Conservation (phyloP, 2,329 filamentous ascomycete species). For the Arthroderma sp. region DNA sequence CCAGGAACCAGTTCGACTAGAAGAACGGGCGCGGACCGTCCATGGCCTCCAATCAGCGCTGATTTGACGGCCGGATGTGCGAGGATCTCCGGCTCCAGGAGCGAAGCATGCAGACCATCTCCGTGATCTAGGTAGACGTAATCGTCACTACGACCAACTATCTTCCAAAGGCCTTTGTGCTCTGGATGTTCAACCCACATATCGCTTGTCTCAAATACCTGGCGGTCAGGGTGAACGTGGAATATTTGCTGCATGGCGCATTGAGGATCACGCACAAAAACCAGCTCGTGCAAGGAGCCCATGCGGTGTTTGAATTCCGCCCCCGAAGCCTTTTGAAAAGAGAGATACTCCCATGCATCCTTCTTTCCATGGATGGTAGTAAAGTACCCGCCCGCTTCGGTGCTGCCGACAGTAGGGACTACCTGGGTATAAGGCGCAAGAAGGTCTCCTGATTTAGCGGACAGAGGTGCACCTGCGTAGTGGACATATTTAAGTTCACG, state of each 20-base stretch:
- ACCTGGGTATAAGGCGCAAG: not conserved
- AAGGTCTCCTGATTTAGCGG: not conserved
- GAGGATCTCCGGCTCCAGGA: not conserved
- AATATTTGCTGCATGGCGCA: slow-evolving; percentile 10
- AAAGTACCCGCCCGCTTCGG: not conserved
- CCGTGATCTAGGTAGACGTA: not conserved
- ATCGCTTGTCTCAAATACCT: slow-evolving; percentile 15
- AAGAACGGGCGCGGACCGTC: not conserved
- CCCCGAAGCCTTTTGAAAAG: not conserved
- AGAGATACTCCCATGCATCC: not conserved
- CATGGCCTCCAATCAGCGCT: not conserved
- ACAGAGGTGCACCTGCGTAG: not conserved
- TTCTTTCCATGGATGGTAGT: not conserved
- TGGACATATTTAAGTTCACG: not conserved
- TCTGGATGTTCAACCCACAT: slow-evolving; percentile 15
- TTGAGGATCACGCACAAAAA: not conserved
- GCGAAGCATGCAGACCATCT: not conserved
- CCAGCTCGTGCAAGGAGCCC: not conserved
- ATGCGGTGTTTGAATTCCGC: not conserved
- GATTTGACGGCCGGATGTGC: not conserved
- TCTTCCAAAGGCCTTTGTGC: slow-evolving; percentile 13
- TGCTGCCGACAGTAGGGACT: not conserved
- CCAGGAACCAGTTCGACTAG: not conserved
- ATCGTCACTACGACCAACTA: slow-evolving; percentile 11
- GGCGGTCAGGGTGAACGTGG: slow-evolving; percentile 10